Base-by-base conservation (phyloP, 2,329 filamentous ascomycete species). In the Aureobasidium subglaciale region DNA sequence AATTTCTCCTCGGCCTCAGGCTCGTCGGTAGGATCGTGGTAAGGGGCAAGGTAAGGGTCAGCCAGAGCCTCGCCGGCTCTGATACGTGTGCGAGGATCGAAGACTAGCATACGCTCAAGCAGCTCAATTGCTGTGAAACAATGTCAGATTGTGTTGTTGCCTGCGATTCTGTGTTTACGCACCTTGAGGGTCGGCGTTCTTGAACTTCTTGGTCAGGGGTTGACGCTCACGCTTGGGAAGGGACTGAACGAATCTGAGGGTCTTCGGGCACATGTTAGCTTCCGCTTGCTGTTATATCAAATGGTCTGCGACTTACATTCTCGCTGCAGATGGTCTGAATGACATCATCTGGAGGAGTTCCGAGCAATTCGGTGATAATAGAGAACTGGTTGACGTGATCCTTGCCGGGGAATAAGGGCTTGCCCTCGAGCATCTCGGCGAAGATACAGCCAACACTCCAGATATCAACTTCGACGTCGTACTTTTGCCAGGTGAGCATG, bases 401-500 rank as follows among this genome's bases (percentile, higher is more conserved):
- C 77, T 99, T 99, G 70, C 93, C 93, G 0, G 93, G 93, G 79
- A 99, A 99, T 20, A 99, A 77, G 29, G 93, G 93, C 77, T 97
- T 97, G 69, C 93, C 93, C 75, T 96, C 92, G 58, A 99, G 81
- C 93, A 99, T 99, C 76, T 99, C 93, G 38, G 93, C 93, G 65
- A 99, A 97, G 70, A 99, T 99, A 75, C 93, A 99, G 59, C 93
- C 93, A 16, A 92, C 92, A 70, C 93, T 97, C 93, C 93, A 99
- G 70, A 99, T 96, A 71, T 99, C 93, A 57, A 99, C 93, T 76
- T 97, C 93, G 45, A 97, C 86, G 65, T 99, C 93, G 75, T 99
- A 99, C 77, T 99, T 99, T 78, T 99, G 93, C 93, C 93, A 99
- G 62, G 93, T 97, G 70, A 99, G 90, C 93, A 99, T 99, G 70